These are phyloP conservation scores for Debaryomyces sp. DNA, from an alignment of 1,139 yeast genomes.

Conservation along the genomic window DNA sequence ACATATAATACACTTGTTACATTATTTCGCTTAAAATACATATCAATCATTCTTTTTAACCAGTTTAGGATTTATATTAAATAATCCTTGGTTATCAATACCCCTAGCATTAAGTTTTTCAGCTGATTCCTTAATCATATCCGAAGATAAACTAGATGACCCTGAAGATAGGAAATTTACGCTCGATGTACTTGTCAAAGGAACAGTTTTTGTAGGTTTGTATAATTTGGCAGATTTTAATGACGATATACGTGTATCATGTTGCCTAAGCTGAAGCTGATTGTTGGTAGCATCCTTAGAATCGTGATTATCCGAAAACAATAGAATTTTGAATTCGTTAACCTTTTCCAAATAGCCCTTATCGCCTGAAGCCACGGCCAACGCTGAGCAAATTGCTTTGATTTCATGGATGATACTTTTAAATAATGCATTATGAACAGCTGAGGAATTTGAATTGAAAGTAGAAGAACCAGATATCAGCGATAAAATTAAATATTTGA, in stretches of 20 bases:
- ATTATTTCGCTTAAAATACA: not conserved
- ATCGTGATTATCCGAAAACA: not conserved
- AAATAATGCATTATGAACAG: constrained; percentile 12
- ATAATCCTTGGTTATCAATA: not conserved
- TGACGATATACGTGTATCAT: not conserved
- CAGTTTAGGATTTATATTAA: not conserved
- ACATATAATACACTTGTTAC: not conserved
- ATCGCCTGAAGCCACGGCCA: constrained; percentile 17
- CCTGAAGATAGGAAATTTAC: constrained; percentile 9
- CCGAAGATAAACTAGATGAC: not conserved
- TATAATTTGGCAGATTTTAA: not conserved
- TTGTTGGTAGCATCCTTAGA: not conserved
- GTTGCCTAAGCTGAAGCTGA: not conserved
- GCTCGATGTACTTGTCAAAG: constrained; percentile 8
- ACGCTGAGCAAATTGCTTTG: constrained; percentile 23
- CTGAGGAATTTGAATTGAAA: not conserved
- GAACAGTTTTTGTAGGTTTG: constrained; percentile 4
- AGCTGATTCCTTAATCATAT: not conserved
- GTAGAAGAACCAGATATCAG: not conserved
- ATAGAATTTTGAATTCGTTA: not conserved
- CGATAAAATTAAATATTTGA: not conserved
- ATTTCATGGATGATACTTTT: constrained; percentile 26
- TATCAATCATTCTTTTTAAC: not conserved
- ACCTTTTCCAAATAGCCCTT: constrained; percentile 1
- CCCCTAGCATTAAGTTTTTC: not conserved